phyloP scores from a whole-genome alignment of 495 filamentous ascomycete genomes.

The Neurospora africana region DNA sequence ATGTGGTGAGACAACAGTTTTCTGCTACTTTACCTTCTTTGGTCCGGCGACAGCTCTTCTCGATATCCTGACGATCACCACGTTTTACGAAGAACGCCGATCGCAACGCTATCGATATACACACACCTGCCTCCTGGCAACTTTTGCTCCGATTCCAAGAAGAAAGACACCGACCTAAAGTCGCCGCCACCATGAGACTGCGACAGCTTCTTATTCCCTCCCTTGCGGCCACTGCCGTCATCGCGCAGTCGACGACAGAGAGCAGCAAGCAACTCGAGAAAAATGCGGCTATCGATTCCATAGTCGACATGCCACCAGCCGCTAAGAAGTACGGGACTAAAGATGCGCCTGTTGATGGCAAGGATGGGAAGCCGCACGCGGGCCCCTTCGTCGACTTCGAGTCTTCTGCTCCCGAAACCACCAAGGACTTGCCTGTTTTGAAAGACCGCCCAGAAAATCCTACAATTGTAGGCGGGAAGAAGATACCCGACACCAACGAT shows the following conservation, averaged over 20 bases:
- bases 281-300: conserved; percentile 4
- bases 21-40: not conserved
- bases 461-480: conserved; percentile 47
- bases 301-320: conserved; percentile 10
- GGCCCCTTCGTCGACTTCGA: conserved; percentile 75
- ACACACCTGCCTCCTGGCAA: not conserved
- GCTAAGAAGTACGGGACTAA: conserved; percentile 53
- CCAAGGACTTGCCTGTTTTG: conserved; percentile 34
- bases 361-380: conserved; percentile 88
- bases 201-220: conserved; percentile 35
- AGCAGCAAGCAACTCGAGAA: conserved; percentile 6
- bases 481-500: conserved; percentile 68
- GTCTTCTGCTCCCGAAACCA: conserved; percentile 23
- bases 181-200: conserved; percentile 28
- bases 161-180: not conserved
- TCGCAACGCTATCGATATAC: not conserved
- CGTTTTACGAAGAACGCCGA: not conserved
- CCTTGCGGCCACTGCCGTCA: conserved; percentile 25
- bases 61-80: not conserved
- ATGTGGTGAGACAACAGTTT: not conserved
- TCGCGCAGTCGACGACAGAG: conserved; percentile 15
- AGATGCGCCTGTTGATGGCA: conserved; percentile 87
- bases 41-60: not conserved
- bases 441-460: conserved; percentile 39
- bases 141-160: not conserved